Evolutionary conservation across 1,284 basidiomycete genomes (phyloP), one percentile per base, ranked within the genome.

Genomic region (Melampsora americana): DNA sequence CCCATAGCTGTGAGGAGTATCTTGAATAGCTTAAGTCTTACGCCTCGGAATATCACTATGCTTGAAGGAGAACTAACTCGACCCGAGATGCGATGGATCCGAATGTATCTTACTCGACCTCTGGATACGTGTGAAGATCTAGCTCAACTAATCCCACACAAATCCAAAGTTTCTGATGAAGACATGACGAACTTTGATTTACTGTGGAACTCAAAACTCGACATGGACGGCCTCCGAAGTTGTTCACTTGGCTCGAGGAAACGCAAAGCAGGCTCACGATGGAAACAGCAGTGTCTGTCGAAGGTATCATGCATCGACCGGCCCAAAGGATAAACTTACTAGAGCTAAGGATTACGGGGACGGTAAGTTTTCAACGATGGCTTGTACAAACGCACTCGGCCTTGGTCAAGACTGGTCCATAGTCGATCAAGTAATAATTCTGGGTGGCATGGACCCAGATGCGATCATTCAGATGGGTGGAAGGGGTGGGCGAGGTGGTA

Each of bases 341-440:
- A 26, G 39, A 18, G 28, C 46, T 5, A 5, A 26, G 23, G 59
- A 46, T 64, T 71, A 61, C n/a, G 20, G 28, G 3, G 46, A 42
- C 26, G 69, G 39, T 4, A 32, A 23, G 3, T 46, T 71, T 46
- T n/a, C n/a, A n/a, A n/a, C n/a, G n/a, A n/a, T n/a, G n/a, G n/a
- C n/a, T n/a, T n/a, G n/a, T n/a, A n/a, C 69, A 59, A 14, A 28
- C 61, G 66, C 66, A 6, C 50, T 69, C 6, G 48, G 66, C 16
- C 48, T 56, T 20, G 66, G 66, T 9, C 46, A 69, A 69, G 53
- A 69, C 48, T 69, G 66, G 66, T 35, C 26, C 30, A 14, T n/a
- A n/a, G 53, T 69, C 11, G 26, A 30, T 20, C 20, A 23, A 9
- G 50, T 69, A 5, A 26, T 53, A 26, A 53, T 53, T 5, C 18